Base-by-base conservation (phyloP, 2,329 filamentous ascomycete species). In the Aspergillus phoenicis region DNA sequence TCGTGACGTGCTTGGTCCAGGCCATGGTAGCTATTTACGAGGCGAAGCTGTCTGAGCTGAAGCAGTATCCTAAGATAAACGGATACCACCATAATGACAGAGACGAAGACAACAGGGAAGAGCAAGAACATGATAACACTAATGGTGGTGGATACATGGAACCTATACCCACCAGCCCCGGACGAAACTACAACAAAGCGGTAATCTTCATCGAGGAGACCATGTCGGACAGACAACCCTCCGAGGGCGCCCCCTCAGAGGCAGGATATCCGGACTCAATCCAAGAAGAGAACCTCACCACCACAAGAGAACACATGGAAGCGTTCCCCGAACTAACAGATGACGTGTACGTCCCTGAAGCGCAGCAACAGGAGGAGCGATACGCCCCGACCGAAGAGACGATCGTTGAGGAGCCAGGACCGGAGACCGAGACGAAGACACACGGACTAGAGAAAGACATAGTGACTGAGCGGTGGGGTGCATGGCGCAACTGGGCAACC, bases 1-100 rank as follows among this genome's bases (percentile, higher is more conserved):
- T 56, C 8, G 53, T 45, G 28, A 41, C 26, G 3, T 56, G 41
- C 17, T 22, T 56, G 53, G 53, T 56, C n/a, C 53, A 47, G 53
- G 53, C 53, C 2, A 30, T 56, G 39, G 53, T 56, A 5, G 41
- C 28, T 11, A 56, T 56, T 4, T 56, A 56, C 8, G 53, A 56
- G 53, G 53, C 53, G 2, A 47, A 45, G 39, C 7, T 56, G 8
- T 28, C 39, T 24, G 53, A 56, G 39, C 3, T 56, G 26, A 45
- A 56, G 53, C 26, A 56, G 53, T 15, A 20, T 17, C 39, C 53
- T 2, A 11, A 17, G 39, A 24, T 30, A 8, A 56, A 41, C n/a
- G 53, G 53, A 6, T 17, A 47, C 5, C 53, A 56, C 2, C 8
- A 20, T 11, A 8, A n/a, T 8, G 30, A 24, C 10, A 13, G 15